These are phyloP conservation scores for Trichoderma reesei DNA, from an alignment of 495 filamentous ascomycete genomes.

Conservation along the genomic window DNA sequence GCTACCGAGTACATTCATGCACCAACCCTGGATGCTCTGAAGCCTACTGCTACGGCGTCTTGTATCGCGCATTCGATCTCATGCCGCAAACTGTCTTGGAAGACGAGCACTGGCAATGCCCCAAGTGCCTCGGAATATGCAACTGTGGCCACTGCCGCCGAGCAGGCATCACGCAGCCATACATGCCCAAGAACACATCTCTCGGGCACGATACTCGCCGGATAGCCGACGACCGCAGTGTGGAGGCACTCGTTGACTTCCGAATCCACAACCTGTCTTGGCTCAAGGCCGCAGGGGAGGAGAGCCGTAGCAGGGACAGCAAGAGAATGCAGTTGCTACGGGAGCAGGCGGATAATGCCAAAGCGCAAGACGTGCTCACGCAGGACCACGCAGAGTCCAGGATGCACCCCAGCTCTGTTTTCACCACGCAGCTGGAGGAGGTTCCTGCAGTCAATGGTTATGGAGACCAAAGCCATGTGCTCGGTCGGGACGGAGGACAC, in stretches of 20 bases:
- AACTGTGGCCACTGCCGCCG: constrained; percentile 69
- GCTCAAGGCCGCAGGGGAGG: constrained; percentile 48
- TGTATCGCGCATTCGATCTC: constrained; percentile 83
- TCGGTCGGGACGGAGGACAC: constrained; percentile 21
- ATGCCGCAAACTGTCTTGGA: constrained; percentile 73
- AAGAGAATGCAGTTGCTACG: constrained; percentile 41
- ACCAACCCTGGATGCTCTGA: constrained; percentile 50
- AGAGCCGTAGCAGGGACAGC: constrained; percentile 38
- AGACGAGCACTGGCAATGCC: constrained; percentile 72
- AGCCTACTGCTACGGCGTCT: constrained; percentile 76
- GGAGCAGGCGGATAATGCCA: constrained; percentile 43
- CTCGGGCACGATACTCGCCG: constrained; percentile 83
- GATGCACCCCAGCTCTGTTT: constrained; percentile 24
- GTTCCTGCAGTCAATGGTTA: constrained; percentile 21
- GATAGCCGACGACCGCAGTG: constrained; percentile 78
- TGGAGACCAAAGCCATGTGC: constrained; percentile 23
- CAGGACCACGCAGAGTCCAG: constrained; percentile 20
- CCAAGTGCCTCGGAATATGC: constrained; percentile 73
- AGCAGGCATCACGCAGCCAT: constrained; percentile 41
- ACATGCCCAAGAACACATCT: constrained; percentile 71
- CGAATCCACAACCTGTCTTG: constrained; percentile 70
- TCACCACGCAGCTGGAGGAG: constrained; percentile 22
- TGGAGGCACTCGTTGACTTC: constrained; percentile 81
- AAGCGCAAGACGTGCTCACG: constrained; percentile 32
- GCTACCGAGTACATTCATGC: constrained; percentile 75